Evolutionary conservation across 106 monocot species (phyloP), one percentile per base, ranked within the genome.

Genomic region (Dactylorhiza incarnata): DNA sequence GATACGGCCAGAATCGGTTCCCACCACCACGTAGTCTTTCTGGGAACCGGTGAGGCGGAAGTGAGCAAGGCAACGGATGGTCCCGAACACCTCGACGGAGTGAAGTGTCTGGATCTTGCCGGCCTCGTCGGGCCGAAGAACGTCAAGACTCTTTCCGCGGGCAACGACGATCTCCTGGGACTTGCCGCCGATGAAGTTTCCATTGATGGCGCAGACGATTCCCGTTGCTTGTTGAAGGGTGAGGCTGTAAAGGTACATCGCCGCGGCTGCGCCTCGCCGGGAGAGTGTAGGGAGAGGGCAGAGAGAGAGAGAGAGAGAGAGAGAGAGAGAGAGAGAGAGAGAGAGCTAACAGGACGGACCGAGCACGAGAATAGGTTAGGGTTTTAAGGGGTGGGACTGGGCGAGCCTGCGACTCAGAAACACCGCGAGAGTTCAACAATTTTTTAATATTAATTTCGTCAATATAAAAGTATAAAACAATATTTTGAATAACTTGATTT

Each of bases 41-140:
- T 89, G 94, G 71, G 97, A 86, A 14, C 97, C 97, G 53, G 97
- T 99, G 74, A 99, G 91, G 73, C 97, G 97, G 83, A 99, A 94
- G 82, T 93, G 97, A 50, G 86, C 82, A 19, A 99, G 91, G 48
- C 94, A 99, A 22, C 97, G 85, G 65, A 99, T 76, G 55, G 85
- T 83, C 47, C 97, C 97, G 75, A 99, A 94, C 62, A 94, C 84
- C 46, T 99, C 94, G 74, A 99, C 94, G 67, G 94, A 99, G 86
- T 78, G 91, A 43, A 99, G 81, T n/a, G 94, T 94, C 81, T 89
- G 91, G 49, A 99, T 73, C 79, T 89, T 88, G 76, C 97, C 97
- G 58, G 85, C 58, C 0, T 97, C 97, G 70, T 97, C 97, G 7
- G 97, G 97, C 19, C 97, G 97, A 83, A 99, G 91, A 69, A 99